phyloP scores from a whole-genome alignment of 768 basidiomycete species.

The Lentinula raphanica region DNA sequence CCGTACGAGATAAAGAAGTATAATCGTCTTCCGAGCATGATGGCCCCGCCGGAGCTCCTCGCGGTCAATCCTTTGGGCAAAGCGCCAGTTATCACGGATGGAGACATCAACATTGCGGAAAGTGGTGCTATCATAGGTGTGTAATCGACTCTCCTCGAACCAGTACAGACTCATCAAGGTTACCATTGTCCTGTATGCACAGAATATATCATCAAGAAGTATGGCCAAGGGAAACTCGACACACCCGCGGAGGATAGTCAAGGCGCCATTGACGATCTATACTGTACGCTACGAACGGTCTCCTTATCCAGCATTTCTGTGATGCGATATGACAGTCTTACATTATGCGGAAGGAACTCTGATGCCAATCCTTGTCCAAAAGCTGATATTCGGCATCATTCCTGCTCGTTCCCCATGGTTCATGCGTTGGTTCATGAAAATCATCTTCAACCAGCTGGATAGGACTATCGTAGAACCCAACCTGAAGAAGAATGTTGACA shows the following conservation, averaged over 20 bases:
- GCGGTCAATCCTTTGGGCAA: slow-evolving; percentile 40
- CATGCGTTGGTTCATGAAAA: not conserved
- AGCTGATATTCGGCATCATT: not conserved
- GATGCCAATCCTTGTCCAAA: slow-evolving; percentile 30
- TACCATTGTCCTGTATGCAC: not conserved
- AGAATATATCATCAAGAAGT: slow-evolving; percentile 42
- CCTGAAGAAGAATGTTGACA: not conserved
- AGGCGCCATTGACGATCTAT: slow-evolving; percentile 26
- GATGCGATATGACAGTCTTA: too few species aligned
- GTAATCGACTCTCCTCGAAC: not conserved
- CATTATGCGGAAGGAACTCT: slow-evolving; percentile 41
- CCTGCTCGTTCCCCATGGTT: slow-evolving; percentile 4
- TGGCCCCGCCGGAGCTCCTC: slow-evolving; percentile 33
- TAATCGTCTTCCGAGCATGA: slow-evolving; percentile 21
- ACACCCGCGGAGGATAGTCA: slow-evolving; percentile 16
- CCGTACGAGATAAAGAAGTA: slow-evolving; percentile 42
- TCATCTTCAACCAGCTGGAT: not conserved
- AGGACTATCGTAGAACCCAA: not conserved
- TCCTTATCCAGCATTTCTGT: not conserved
- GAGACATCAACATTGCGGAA: slow-evolving; percentile 32
- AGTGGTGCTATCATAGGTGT: slow-evolving; percentile 40
- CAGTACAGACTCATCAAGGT: not conserved
- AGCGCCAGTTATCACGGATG: slow-evolving; percentile 43
- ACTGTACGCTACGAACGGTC: slow-evolving; percentile 21
- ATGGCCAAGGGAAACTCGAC: slow-evolving; percentile 26